Evolutionary conservation across 2,329 filamentous ascomycete species (phyloP).

Genomic region (Pyrenochaeta sp.): DNA sequence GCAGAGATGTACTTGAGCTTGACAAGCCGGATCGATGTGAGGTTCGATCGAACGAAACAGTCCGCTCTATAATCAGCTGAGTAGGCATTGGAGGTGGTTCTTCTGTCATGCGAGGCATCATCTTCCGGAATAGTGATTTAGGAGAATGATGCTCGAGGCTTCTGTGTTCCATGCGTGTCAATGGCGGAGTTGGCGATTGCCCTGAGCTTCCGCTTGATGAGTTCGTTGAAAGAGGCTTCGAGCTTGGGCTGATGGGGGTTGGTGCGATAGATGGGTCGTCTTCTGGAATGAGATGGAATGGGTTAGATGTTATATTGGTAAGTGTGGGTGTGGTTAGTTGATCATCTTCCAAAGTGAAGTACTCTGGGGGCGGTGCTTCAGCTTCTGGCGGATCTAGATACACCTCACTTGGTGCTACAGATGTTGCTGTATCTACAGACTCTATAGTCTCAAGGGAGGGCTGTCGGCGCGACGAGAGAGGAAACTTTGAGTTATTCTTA

Average conservation of each 20-base stretch:
- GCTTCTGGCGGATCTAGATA: conserved; percentile 24
- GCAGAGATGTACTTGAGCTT: conserved; percentile 31
- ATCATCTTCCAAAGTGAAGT: conserved; percentile 14
- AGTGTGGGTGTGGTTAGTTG: conserved; percentile 5
- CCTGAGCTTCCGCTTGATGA: conserved; percentile 19
- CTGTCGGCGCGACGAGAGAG: conserved; percentile 28
- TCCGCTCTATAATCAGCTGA: conserved; percentile 43
- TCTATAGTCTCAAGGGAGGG: conserved; percentile 45
- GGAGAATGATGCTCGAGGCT: conserved; percentile 23
- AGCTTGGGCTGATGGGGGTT: background rate
- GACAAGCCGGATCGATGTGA: conserved; percentile 41
- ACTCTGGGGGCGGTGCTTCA: conserved; percentile 20
- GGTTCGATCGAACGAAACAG: conserved; percentile 43
- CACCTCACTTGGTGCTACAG: conserved; percentile 18
- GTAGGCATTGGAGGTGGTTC: conserved; percentile 18
- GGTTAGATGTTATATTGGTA: background rate
- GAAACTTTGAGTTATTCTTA: conserved; percentile 31
- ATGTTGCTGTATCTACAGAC: conserved; percentile 35
- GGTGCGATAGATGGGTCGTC: conserved; percentile 8
- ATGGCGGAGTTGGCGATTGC: conserved; percentile 16
- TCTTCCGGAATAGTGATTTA: conserved; percentile 30
- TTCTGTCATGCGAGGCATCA: conserved; percentile 23
- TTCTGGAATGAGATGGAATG: background rate
- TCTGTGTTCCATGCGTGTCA: conserved; percentile 16
- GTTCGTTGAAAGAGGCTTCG: conserved; percentile 4